Base-by-base conservation (phyloP, 257 asterid species). In the Linaria vulgaris region DNA sequence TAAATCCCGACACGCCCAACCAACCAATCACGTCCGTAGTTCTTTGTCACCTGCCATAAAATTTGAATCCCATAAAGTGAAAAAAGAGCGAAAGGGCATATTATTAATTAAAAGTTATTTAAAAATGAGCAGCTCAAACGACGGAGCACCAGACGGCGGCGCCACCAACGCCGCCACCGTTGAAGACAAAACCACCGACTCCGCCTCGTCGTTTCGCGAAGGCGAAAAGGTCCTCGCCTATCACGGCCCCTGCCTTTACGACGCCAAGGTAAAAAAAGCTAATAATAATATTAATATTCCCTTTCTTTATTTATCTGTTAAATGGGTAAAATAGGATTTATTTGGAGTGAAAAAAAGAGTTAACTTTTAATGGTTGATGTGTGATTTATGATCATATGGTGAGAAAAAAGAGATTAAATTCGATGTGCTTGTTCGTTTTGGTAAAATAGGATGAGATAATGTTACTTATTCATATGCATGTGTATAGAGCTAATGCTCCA, bases 221-320 rank as follows among this genome's bases (percentile, higher is more conserved):
- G 92, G 92, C 27, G 95, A 90, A 68, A 59, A n/a, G 27, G 97
- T 90, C 69, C 80, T 90, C 14, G 91, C 88, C 56, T 82, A 38
- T 62, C 88, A 78, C 63, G 74, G 78, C 54, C 60, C 54, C 48
- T 68, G 64, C 44, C 59, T 85, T 21, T 90, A 87, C 73, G 81
- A 70, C 44, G 97, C 96, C 72, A 90, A 85, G 92, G 97, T 85
- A 70, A 24, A 37, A 62, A 52, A 31, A 7, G 19, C n/a, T n/a
- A n/a, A n/a, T n/a, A n/a, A n/a, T n/a, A n/a, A n/a, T n/a, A n/a
- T n/a, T n/a, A n/a, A n/a, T n/a, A n/a, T n/a, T n/a, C n/a, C n/a
- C n/a, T n/a, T n/a, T n/a, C n/a, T n/a, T n/a, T n/a, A n/a, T n/a
- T n/a, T n/a, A n/a, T n/a, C n/a, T n/a, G n/a, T n/a, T n/a, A n/a